Conservation (phyloP, 2,329 filamentous ascomycete genomes). For the Capronia americana region DNA sequence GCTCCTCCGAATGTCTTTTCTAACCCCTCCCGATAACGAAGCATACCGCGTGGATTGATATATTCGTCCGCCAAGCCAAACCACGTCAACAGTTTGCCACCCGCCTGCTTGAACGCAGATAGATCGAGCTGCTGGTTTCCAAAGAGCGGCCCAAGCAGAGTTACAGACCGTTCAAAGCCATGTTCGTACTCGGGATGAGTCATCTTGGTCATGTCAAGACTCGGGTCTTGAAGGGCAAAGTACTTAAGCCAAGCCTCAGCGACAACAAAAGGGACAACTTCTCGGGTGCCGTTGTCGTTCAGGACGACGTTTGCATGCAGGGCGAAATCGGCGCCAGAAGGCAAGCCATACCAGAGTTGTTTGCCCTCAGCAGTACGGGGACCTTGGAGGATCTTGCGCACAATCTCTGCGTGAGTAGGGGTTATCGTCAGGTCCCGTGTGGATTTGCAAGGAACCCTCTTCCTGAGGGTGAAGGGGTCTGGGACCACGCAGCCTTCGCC, state of each 20-base stretch:
- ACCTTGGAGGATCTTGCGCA: constrained; percentile 22
- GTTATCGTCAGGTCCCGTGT: constrained; percentile 22
- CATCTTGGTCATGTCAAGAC: constrained; percentile 45
- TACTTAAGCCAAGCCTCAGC: constrained; percentile 44
- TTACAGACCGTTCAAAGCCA: constrained; percentile 40
- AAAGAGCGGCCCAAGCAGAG: constrained; percentile 44
- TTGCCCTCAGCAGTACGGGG: constrained; percentile 12
- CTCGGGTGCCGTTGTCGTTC: constrained; percentile 14
- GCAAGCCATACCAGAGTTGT: constrained; percentile 22
- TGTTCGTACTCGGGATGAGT: constrained; percentile 40
- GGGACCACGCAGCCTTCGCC: constrained; percentile 9
- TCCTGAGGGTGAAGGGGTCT: constrained; percentile 4
- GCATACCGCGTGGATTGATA: constrained; percentile 48
- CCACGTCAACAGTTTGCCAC: constrained; percentile 52
- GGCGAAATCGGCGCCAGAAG: constrained; percentile 19
- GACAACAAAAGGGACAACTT: constrained; percentile 10
- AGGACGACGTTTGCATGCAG: constrained; percentile 2
- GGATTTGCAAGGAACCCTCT: constrained; percentile 10
- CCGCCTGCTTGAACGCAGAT: constrained; percentile 47
- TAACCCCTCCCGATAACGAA: constrained; percentile 45
- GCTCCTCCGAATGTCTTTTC: constrained; percentile 18
- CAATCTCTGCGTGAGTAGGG: constrained; percentile 15
- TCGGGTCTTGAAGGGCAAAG: constrained; percentile 45
- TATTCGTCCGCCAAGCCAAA: constrained; percentile 51
- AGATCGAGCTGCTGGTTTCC: constrained; percentile 49